Evolutionary conservation across 2,329 filamentous ascomycete genomes (phyloP), one percentile per base, ranked within the genome.

Genomic region (Cercospora nicotianae): DNA sequence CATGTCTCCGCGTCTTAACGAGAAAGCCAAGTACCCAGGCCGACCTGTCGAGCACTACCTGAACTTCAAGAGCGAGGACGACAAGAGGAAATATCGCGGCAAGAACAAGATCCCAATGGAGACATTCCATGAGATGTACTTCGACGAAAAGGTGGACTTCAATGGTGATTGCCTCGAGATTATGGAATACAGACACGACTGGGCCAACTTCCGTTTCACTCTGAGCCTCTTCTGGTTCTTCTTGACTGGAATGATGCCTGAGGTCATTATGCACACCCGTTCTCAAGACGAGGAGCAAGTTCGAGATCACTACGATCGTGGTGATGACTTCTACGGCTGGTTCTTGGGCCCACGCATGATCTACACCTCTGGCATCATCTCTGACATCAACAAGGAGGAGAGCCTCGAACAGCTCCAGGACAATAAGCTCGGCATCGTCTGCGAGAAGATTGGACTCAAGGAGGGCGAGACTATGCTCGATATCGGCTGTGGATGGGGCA

Each of bases 301-400:
- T 66, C 93, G 94, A 79, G 93, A 94, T 81, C 93, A 97, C 85
- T 99, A 99, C 82, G 95, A 98, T 86, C 90, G 93, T 72, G 95
- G 95, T 78, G 93, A 99, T 80, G 95, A 98, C 82, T 97, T 97
- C 84, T 99, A 99, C 85, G 91, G 89, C 80, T 99, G 94, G 93
- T 98, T 98, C 87, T 88, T 98, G 71, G 95, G 95, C 70, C 94
- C 94, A 68, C 94, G 94, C 78, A 99, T 98, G 95, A 93, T 98
- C 82, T 98, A 98, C 85, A 99, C 95, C 62, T 96, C 92, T 61
- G 95, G 95, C 76, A 85, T 99, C 76, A 96, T 99, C 79, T 91
- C 91, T 69, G 93, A 98, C 80, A 87, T 92, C 80, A 89, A 90
- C 81, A 87, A 86, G 73, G 95, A 98, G 82, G 95, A 98, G 83